These are phyloP conservation scores for Ascochyta fabae DNA, from an alignment of 2,329 filamentous ascomycete species.

Conservation along the genomic window DNA sequence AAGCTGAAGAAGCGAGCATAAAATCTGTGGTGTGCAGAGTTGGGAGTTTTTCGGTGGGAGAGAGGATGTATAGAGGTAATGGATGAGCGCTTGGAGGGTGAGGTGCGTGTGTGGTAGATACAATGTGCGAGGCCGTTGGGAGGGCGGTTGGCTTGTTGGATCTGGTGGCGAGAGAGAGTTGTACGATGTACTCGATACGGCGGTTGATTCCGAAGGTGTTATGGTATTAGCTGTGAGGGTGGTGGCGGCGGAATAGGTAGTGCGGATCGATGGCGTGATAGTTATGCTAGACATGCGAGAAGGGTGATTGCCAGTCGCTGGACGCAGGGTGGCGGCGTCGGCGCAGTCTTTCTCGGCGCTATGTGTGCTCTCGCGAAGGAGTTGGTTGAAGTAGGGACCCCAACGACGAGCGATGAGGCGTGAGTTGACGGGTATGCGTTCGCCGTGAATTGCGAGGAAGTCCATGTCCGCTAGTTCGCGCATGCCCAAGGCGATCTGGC, in stretches of 20 bases:
- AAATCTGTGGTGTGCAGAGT: slow-evolving; percentile 90
- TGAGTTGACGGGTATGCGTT: slow-evolving; percentile 92
- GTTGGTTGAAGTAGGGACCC: slow-evolving; percentile 94
- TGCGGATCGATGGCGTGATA: slow-evolving; percentile 73
- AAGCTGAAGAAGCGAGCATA: slow-evolving; percentile 93
- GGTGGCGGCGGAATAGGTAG: slow-evolving; percentile 52
- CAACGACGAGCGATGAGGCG: slow-evolving; percentile 85
- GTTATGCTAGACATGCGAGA: slow-evolving; percentile 82
- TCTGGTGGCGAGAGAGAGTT: slow-evolving; percentile 60
- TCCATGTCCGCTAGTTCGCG: slow-evolving; percentile 97
- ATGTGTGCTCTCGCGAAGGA: slow-evolving; percentile 79
- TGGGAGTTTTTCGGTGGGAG: slow-evolving; percentile 77
- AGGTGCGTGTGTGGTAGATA: slow-evolving; percentile 92
- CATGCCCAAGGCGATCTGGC: slow-evolving; percentile 77
- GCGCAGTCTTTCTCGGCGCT: slow-evolving; percentile 62
- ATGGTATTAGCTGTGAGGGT: slow-evolving; percentile 51
- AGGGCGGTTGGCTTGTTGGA: slow-evolving; percentile 59
- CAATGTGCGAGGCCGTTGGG: slow-evolving; percentile 80
- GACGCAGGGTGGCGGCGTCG: slow-evolving; percentile 77
- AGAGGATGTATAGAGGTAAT: slow-evolving; percentile 92
- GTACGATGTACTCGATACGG: slow-evolving; percentile 51
- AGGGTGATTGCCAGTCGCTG: slow-evolving; percentile 61
- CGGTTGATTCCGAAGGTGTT: slow-evolving; percentile 45
- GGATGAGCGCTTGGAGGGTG: slow-evolving; percentile 86
- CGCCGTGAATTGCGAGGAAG: slow-evolving; percentile 87